phyloP scores from a whole-genome alignment of 2,329 filamentous ascomycete genomes.

The Acrocalymma vagum region DNA sequence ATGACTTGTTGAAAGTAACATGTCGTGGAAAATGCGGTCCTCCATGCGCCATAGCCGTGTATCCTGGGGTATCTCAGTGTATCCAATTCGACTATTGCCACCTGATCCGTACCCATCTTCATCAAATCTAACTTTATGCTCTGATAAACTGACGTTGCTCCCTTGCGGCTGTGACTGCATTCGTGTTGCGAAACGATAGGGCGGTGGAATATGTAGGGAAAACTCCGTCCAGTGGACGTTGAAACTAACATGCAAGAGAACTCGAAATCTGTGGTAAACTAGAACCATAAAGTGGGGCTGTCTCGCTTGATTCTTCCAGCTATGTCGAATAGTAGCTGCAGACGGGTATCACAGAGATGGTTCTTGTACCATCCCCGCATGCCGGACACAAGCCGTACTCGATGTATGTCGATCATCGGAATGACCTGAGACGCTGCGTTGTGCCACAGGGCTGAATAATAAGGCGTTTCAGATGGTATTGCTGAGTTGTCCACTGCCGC shows the following conservation, averaged over 20 bases:
- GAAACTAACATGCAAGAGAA: slow-evolving; percentile 25
- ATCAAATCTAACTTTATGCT: slow-evolving; percentile 11
- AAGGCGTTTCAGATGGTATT: slow-evolving; percentile 24
- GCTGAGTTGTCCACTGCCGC: slow-evolving; percentile 15
- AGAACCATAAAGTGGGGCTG: slow-evolving; percentile 12
- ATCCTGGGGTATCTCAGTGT: slow-evolving; percentile 27
- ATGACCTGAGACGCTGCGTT: slow-evolving; percentile 19
- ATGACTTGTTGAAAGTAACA: too few relatives aligned
- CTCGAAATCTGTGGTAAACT: slow-evolving; percentile 1
- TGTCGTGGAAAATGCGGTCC: slow-evolving; percentile 8
- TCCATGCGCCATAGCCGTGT: slow-evolving; percentile 15
- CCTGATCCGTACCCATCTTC: slow-evolving; percentile 5
- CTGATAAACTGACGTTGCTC: slow-evolving; percentile 11
- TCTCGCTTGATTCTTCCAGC: slow-evolving; percentile 30
- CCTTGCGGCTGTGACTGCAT: slow-evolving; percentile 25
- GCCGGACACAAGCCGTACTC: slow-evolving; percentile 28
- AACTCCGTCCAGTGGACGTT: slow-evolving; percentile 20
- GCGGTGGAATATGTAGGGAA: slow-evolving; percentile 3
- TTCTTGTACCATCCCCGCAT: slow-evolving; percentile 19
- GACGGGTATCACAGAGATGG: slow-evolving; percentile 17
- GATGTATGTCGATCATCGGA: slow-evolving; percentile 30
- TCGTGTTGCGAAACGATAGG: slow-evolving; percentile 16
- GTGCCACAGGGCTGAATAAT: slow-evolving; percentile 29
- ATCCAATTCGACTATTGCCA: slow-evolving; percentile 10
- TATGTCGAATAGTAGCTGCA: slow-evolving; percentile 24